Percentiles rank a stretch among this genome's conserved stretches.
phyloP scores from a whole-genome alignment of 441 rosid species.

The Populus hybrid region DNA sequence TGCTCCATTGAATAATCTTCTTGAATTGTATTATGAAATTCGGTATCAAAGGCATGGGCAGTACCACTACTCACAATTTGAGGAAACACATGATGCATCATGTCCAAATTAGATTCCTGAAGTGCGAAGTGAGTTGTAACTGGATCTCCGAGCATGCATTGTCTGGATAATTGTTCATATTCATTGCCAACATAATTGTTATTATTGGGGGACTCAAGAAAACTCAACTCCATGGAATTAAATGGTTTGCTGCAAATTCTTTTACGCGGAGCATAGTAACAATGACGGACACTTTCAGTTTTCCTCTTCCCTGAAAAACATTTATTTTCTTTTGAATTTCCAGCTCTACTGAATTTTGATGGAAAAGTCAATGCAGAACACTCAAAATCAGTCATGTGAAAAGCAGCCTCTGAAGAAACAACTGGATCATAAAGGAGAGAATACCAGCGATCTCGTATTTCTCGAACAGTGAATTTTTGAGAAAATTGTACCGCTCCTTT shows the following conservation, averaged over 20 bases:
- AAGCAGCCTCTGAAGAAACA: conserved; percentile 70
- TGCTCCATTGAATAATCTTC: conserved; percentile 41
- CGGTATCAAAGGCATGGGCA: conserved; percentile 28
- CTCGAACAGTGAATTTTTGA: conserved; percentile 54
- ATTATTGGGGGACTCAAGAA: conserved; percentile 50
- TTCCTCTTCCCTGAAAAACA: conserved; percentile 57
- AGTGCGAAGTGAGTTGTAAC: conserved; percentile 48
- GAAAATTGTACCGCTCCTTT: conserved; percentile 88
- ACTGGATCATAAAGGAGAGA: conserved; percentile 82
- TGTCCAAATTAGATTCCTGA: conserved; percentile 58
- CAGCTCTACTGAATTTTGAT: conserved; percentile 49
- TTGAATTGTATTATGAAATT: conserved; percentile 25
- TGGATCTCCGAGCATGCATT: conserved; percentile 40
- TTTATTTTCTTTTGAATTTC: conserved; percentile 58
- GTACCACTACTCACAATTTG: conserved; percentile 27
- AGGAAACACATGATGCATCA: conserved; percentile 45
- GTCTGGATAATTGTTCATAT: conserved; percentile 34
- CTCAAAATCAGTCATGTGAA: conserved; percentile 67
- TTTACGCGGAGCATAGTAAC: conserved; percentile 67
- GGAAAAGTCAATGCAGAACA: conserved; percentile 39
- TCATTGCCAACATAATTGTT: conserved; percentile 41
- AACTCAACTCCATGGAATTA: conserved; percentile 47
- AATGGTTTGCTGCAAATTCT: conserved; percentile 66
- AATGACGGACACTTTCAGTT: conserved; percentile 50
- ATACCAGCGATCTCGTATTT: conserved; percentile 77